These are phyloP conservation scores for Chaetomium sp. DNA, from an alignment of 2,329 filamentous ascomycete genomes.

Conservation along the genomic window DNA sequence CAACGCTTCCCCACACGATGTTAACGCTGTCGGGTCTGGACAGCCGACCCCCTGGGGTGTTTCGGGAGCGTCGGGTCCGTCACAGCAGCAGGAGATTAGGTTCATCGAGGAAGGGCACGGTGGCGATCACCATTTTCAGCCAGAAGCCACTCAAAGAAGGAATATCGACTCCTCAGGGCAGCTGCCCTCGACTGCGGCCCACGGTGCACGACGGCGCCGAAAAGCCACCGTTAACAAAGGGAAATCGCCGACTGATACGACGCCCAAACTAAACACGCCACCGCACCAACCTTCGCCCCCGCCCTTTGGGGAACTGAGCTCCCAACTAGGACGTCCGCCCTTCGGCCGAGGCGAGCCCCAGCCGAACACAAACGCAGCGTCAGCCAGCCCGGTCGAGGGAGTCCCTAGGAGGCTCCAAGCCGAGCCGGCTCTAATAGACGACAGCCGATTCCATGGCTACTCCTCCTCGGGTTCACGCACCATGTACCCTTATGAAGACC, in stretches of 20 bases:
- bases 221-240: conserved; percentile 6
- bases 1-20: conserved; percentile 27
- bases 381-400: no score
- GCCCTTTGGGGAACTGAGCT: not conserved
- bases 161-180: not conserved
- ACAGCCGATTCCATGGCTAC: conserved; percentile 11
- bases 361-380: no score
- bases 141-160: not conserved
- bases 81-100: conserved; percentile 24
- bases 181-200: not conserved
- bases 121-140: not conserved
- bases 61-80: conserved; percentile 7
- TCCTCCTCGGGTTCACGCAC: conserved; percentile 26
- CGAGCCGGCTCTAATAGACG: no score
- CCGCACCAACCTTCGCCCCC: not conserved
- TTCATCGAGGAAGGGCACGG: conserved; percentile 22
- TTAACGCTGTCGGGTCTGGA: not conserved
- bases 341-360: not conserved
- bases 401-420: no score
- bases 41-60: not conserved
- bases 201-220: conserved; percentile 12
- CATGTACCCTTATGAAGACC: conserved; percentile 30
- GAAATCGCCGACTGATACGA: conserved; percentile 2
- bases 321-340: not conserved
- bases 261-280: conserved; percentile 3